Evolutionary conservation across 495 filamentous ascomycete genomes (phyloP).

Genomic region (Aspergillus bertholletiae): DNA sequence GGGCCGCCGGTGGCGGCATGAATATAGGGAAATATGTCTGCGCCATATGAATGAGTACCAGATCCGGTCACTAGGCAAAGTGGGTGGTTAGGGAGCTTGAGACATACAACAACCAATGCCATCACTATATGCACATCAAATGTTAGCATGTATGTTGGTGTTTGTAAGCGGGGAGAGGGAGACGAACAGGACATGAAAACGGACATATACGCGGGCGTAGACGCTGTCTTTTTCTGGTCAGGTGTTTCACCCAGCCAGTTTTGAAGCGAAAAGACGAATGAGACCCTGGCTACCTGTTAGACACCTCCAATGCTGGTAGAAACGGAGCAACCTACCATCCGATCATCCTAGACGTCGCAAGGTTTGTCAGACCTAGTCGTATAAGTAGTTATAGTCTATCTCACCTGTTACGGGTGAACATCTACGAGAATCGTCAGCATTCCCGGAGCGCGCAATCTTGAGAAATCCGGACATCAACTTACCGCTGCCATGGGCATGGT

Average conservation of each 20-base stretch:
- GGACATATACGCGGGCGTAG: conserved; percentile 78
- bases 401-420: conserved; percentile 88
- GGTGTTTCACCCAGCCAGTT: conserved; percentile 82
- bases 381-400: conserved; percentile 8
- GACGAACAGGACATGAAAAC: conserved; percentile 81
- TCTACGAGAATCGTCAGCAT: conserved; percentile 42
- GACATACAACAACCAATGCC: conserved; percentile 66
- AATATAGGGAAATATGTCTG: conserved; percentile 84
- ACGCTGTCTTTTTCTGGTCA: conserved; percentile 61
- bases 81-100: background rate
- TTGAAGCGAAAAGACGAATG: conserved; percentile 80
- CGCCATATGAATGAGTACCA: conserved; percentile 12
- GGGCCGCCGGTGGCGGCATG: conserved; percentile 55
- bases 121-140: conserved; percentile 52
- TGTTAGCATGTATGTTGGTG: conserved; percentile 14
- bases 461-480: conserved; percentile 25
- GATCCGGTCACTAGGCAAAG: background rate
- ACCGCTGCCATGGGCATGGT: conserved; percentile 90
- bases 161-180: background rate
- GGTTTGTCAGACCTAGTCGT: background rate
- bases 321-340: conserved; percentile 62
- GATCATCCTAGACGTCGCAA: conserved; percentile 51
- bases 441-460: background rate
- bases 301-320: background rate
- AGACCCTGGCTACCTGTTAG: conserved; percentile 52